phyloP scores from a whole-genome alignment of 73 alveolate genomes.

The Tetrahymena borealis region DNA sequence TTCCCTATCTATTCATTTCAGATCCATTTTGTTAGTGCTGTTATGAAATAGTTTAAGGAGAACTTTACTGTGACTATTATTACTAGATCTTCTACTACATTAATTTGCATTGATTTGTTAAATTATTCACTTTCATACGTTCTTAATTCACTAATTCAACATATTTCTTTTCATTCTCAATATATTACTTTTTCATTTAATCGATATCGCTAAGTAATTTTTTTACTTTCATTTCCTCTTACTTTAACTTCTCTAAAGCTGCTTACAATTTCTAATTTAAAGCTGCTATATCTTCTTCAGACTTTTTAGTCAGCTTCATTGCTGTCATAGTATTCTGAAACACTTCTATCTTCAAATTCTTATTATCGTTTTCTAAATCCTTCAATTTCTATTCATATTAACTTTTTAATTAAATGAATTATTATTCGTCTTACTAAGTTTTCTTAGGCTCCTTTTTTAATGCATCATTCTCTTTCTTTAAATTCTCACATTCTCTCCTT shows the following conservation, averaged over 20 bases:
- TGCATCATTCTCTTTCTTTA: neutral
- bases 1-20: neutral
- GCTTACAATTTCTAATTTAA: neutral
- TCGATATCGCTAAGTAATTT: neutral
- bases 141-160: neutral
- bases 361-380: neutral
- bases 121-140: neutral
- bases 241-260: neutral
- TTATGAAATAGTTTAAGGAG: neutral
- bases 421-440: neutral
- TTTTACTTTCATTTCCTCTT: neutral
- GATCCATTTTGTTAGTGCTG: neutral
- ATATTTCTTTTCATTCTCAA: neutral
- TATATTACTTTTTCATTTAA: neutral
- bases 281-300: neutral
- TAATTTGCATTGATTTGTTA: neutral
- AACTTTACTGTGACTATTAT: neutral
- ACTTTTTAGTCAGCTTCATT: neutral
- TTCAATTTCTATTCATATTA: neutral
- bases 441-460: neutral
- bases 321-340: neutral
- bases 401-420: neutral
- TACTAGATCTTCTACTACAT: neutral
- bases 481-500: neutral
- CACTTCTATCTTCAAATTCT: neutral